Percentiles rank a stretch among this genome's conserved stretches.
phyloP scores from a whole-genome alignment of 257 asterid genomes.

The Leptodermis oblonga region DNA sequence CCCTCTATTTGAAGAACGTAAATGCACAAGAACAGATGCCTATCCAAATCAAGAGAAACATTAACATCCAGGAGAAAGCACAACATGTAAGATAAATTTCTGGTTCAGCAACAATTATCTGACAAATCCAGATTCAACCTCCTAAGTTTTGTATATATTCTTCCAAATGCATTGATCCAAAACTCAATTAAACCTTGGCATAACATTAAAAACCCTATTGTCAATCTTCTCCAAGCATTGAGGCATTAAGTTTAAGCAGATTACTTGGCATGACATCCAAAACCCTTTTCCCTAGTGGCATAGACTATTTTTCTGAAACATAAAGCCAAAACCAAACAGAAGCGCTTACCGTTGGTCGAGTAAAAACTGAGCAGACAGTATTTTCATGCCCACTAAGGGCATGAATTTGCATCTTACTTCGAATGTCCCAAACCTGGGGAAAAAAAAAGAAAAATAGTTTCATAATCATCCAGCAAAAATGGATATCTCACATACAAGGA shows the following conservation, averaged over 20 bases:
- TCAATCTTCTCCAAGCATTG: background rate
- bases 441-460: background rate
- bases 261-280: background rate
- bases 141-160: background rate
- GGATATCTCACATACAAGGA: background rate
- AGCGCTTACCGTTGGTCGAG: conserved; percentile 66
- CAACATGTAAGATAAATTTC: background rate
- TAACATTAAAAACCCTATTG: background rate
- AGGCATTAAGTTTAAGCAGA: conserved; percentile 2
- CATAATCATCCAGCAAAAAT: background rate
- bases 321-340: conserved; percentile 1
- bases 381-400: conserved; percentile 94
- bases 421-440: conserved; percentile 83
- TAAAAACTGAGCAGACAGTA: conserved; percentile 95
- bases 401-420: conserved; percentile 86
- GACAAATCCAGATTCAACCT: background rate
- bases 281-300: background rate
- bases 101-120: background rate
- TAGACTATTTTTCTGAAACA: background rate
- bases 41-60: background rate
- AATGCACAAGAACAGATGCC: background rate
- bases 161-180: background rate
- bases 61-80: background rate
- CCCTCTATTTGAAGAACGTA: background rate
- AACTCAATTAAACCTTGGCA: background rate